These are phyloP conservation scores for Colletotrichum endophyticum DNA, from an alignment of 2,329 filamentous ascomycete species.

Conservation along the genomic window DNA sequence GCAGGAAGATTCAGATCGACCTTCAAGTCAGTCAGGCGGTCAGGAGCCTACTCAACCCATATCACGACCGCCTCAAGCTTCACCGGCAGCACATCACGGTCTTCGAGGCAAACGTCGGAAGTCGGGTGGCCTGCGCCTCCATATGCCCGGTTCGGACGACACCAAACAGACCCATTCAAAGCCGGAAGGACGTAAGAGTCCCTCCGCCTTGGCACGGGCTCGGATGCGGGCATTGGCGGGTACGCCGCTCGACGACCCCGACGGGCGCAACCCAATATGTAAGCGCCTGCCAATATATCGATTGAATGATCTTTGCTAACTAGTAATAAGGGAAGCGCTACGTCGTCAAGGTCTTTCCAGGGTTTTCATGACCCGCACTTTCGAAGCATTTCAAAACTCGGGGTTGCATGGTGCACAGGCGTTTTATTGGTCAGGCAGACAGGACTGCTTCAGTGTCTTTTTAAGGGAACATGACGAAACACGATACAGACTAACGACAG, in stretches of 20 bases:
- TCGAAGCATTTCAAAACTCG: neutral
- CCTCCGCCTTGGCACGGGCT: constrained; percentile 48
- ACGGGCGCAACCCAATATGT: constrained; percentile 43
- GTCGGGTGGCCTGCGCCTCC: constrained; percentile 5
- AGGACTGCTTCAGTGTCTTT: constrained; percentile 1
- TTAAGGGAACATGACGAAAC: neutral
- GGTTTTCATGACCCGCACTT: constrained; percentile 27
- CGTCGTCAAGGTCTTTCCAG: constrained; percentile 49
- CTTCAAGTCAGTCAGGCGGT: neutral
- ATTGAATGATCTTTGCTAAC: neutral
- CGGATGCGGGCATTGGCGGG: constrained; percentile 49
- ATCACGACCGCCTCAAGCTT: neutral
- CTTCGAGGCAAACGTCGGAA: constrained; percentile 6
- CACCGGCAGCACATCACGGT: neutral
- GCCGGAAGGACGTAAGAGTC: constrained; percentile 39
- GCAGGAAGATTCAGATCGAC: constrained; percentile 11
- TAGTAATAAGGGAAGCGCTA: constrained; percentile 42
- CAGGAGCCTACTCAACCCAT: neutral
- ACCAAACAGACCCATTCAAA: neutral
- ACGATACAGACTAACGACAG: constrained; percentile 1
- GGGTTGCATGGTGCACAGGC: constrained; percentile 11
- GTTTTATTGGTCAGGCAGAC: constrained; percentile 9
- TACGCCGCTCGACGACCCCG: constrained; percentile 48
- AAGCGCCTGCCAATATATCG: constrained; percentile 24
- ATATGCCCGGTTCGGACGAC: neutral